Evolutionary conservation across 139 green algal species (phyloP).

Genomic region (Chlamydomonas sphaeroides): DNA sequence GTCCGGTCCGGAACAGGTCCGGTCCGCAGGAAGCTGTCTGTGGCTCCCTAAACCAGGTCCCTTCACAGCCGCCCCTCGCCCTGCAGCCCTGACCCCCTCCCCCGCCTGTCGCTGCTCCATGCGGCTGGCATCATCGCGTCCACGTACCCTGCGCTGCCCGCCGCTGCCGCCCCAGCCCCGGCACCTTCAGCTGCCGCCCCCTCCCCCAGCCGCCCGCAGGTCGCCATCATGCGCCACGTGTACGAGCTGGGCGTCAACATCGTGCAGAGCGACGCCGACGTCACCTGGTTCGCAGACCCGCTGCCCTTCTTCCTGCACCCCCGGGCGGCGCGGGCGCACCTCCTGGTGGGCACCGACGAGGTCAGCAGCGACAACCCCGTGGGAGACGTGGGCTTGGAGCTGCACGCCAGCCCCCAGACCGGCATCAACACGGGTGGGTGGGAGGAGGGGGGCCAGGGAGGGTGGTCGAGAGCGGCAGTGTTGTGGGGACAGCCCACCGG

Average conservation of each 20-base stretch:
- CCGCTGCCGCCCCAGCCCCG: no score
- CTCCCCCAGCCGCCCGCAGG: neutral
- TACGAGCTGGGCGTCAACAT: constrained; percentile 51
- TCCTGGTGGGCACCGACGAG: constrained; percentile 8
- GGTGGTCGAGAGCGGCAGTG: no score
- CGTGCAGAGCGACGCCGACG: constrained; percentile 46
- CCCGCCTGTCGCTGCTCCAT: no score
- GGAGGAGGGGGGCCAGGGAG: neutral
- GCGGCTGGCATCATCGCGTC: no score
- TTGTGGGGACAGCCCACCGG: no score
- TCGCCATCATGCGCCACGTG: constrained; percentile 28
- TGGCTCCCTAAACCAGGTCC: no score
- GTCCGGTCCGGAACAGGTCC: no score
- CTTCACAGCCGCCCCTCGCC: no score
- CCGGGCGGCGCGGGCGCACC: constrained; percentile 13
- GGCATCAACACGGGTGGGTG: constrained; percentile 50
- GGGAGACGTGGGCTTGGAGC: constrained; percentile 25
- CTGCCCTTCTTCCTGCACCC: constrained; percentile 36
- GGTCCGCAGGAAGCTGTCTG: no score
- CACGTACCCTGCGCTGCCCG: no score
- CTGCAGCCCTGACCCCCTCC: no score
- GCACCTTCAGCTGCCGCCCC: no score
- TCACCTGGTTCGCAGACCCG: constrained; percentile 49
- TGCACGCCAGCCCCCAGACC: neutral
- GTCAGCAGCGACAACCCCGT: constrained; percentile 32